Evolutionary conservation across 257 asterid genomes (phyloP).

Genomic region (Coffea eugenioides): DNA sequence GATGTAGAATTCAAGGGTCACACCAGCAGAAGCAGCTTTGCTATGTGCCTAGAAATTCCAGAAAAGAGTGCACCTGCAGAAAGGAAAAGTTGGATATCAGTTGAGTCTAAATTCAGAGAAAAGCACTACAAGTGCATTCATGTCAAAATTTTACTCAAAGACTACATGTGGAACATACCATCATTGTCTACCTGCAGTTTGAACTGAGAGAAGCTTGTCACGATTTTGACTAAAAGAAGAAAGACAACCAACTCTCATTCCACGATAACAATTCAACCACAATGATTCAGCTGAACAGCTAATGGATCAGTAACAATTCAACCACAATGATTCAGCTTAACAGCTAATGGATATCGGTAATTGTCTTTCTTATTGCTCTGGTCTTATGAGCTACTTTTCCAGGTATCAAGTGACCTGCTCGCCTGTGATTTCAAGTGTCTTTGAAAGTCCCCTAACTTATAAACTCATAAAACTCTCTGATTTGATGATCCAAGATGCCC

Average conservation of each 20-base stretch:
- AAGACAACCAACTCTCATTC: background rate
- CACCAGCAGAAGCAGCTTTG: background rate
- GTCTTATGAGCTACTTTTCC: background rate
- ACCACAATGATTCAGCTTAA: background rate
- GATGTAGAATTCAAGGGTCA: background rate
- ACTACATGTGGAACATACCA: background rate
- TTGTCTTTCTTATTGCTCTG: background rate
- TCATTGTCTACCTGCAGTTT: background rate
- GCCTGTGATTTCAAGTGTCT: background rate
- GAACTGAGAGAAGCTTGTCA: background rate
- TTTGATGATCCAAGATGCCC: conserved; percentile 55
- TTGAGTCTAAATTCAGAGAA: background rate
- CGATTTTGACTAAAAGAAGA: background rate
- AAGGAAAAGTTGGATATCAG: background rate
- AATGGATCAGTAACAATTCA: background rate
- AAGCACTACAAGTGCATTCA: background rate
- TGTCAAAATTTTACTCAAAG: background rate
- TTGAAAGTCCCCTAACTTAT: background rate
- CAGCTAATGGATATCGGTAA: background rate
- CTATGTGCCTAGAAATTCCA: background rate
- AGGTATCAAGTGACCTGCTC: background rate
- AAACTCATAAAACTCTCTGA: conserved; percentile 42
- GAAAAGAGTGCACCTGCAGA: background rate
- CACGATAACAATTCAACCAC: background rate
- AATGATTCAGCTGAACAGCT: background rate